Evolutionary conservation across 208 protist genomes (phyloP).

Genomic region (Trypanosoma rangeli): DNA sequence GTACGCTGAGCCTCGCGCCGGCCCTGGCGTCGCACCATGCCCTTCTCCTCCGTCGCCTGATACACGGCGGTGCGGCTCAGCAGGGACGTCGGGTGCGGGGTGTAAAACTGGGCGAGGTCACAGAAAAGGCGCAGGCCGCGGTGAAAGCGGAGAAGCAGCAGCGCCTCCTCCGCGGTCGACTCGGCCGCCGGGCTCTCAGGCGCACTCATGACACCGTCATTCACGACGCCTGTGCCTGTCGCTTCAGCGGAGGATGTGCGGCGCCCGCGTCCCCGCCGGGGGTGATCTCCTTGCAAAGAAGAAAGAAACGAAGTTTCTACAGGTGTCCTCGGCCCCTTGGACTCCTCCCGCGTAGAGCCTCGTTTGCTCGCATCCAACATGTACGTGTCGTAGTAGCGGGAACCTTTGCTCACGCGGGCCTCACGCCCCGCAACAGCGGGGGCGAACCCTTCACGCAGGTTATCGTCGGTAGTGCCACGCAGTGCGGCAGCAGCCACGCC

Average conservation of each 20-base stretch:
- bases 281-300: constrained; percentile 1
- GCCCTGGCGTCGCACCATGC: constrained; percentile 16
- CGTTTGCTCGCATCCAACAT: neutral
- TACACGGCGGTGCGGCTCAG: constrained; percentile 5
- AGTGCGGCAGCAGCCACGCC: neutral
- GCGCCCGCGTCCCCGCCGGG: neutral
- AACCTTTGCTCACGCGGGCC: neutral
- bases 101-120: constrained; percentile 13
- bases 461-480: neutral
- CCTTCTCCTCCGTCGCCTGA: constrained; percentile 12
- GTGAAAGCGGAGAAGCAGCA: constrained; percentile 10
- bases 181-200: neutral
- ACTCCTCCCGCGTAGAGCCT: neutral
- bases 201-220: neutral
- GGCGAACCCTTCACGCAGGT: no score
- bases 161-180: neutral
- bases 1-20: constrained; percentile 4
- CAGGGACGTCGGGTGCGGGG: neutral
- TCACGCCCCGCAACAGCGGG: neutral
- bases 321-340: neutral
- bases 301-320: neutral
- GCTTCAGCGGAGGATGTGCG: neutral
- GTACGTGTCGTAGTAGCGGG: constrained; percentile 10
- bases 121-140: constrained; percentile 7
- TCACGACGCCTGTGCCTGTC: neutral